phyloP scores from a whole-genome alignment of 2,329 filamentous ascomycete species.

The Ophiocordyceps robertsii region DNA sequence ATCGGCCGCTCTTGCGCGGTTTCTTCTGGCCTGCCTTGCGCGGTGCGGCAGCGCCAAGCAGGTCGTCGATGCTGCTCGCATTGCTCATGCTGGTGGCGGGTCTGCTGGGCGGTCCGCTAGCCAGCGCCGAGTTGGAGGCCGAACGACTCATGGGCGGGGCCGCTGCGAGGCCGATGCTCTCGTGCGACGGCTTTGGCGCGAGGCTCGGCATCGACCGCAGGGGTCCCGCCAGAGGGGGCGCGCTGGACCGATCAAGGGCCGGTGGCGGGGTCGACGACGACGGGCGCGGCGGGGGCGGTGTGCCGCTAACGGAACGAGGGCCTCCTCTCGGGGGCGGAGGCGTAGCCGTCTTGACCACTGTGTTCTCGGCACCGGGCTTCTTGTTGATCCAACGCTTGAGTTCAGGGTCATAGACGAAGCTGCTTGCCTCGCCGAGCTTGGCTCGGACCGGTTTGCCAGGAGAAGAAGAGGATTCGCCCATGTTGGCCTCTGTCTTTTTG shows the following conservation, averaged over 20 bases:
- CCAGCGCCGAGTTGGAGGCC: conserved; percentile 30
- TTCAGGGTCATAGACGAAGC: conserved; percentile 90
- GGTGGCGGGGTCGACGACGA: conserved; percentile 20
- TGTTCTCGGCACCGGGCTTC: conserved; percentile 58
- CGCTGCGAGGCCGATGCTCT: conserved; percentile 19
- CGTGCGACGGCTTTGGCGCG: conserved; percentile 13
- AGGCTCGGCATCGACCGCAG: conserved; percentile 4
- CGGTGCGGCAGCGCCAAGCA: conserved; percentile 62
- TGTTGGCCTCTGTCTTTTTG: conserved; percentile 35
- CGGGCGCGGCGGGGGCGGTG: conserved; percentile 35
- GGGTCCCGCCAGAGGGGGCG: conserved; percentile 17
- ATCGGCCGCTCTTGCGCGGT: conserved; percentile 70
- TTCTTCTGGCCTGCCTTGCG: conserved; percentile 55
- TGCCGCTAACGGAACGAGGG: conserved; percentile 38
- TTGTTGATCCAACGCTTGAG: conserved; percentile 98
- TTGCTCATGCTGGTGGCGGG: conserved; percentile 76
- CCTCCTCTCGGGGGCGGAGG: conserved; percentile 64
- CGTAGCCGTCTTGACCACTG: conserved; percentile 46
- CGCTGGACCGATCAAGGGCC: conserved; percentile 13
- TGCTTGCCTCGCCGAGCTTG: conserved; percentile 87
- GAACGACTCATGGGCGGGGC: conserved; percentile 31
- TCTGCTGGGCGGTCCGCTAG: conserved; percentile 46
- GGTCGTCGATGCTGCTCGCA: conserved; percentile 88
- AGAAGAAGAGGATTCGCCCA: conserved; percentile 19
- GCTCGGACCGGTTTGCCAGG: conserved; percentile 65